phyloP scores from a whole-genome alignment of 441 rosid genomes.

The Dalechampia spathulata region DNA sequence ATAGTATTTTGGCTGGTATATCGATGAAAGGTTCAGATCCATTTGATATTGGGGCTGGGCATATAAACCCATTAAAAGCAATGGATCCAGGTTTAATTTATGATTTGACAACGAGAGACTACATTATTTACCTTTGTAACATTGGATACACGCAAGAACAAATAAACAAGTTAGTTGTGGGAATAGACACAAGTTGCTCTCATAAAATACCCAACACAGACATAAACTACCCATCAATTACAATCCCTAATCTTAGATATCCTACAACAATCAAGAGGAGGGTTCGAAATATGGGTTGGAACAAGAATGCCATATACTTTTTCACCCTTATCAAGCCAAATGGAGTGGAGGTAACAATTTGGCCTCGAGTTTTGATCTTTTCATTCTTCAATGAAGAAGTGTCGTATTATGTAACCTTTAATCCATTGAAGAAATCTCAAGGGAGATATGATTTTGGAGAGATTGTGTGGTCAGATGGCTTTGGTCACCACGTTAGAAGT shows the following conservation, averaged over 20 bases:
- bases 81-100: slow-evolving; percentile 68
- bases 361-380: slow-evolving; percentile 50
- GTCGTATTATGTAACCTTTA: slow-evolving; percentile 39
- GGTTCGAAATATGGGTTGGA: slow-evolving; percentile 39
- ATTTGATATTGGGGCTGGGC: slow-evolving; percentile 60
- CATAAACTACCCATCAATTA: slow-evolving; percentile 64
- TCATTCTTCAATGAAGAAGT: slow-evolving; percentile 28
- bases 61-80: slow-evolving; percentile 53
- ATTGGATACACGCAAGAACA: slow-evolving; percentile 42
- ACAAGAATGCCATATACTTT: slow-evolving; percentile 33
- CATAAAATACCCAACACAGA: slow-evolving; percentile 18
- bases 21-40: slow-evolving; percentile 35
- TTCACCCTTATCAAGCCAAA: slow-evolving; percentile 29
- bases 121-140: slow-evolving; percentile 50
- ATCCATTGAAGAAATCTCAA: slow-evolving; percentile 31
- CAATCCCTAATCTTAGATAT: slow-evolving; percentile 32
- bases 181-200: slow-evolving; percentile 22
- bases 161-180: slow-evolving; percentile 30
- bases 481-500: slow-evolving; percentile 48
- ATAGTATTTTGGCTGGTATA: slow-evolving; percentile 39
- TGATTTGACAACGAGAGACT: slow-evolving; percentile 43
- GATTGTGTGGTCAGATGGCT: slow-evolving; percentile 44
- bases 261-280: slow-evolving; percentile 44
- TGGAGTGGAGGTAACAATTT: slow-evolving; percentile 50
- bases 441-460: slow-evolving; percentile 53